These are phyloP conservation scores for Beauveria bassiana DNA, from an alignment of 2,329 filamentous ascomycete species.

Conservation along the genomic window DNA sequence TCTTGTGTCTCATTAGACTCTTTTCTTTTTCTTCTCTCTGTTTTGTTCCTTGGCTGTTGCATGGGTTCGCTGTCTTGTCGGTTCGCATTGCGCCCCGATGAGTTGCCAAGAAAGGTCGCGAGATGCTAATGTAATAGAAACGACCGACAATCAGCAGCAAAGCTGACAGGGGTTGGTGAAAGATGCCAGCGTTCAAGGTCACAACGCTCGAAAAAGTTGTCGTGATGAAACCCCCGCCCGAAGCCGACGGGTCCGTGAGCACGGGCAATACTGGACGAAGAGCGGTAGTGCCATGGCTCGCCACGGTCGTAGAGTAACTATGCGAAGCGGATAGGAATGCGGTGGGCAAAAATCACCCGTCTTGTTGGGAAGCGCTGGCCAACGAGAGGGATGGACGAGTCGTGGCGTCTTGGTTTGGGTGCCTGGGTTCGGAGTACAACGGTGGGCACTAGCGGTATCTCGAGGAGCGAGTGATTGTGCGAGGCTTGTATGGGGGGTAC, in stretches of 20 bases:
- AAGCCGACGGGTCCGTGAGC: background rate
- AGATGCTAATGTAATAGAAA: background rate
- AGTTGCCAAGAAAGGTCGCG: background rate
- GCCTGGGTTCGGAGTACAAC: background rate
- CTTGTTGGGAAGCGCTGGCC: background rate
- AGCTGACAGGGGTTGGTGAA: background rate
- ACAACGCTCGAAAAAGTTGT: background rate
- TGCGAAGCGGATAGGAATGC: background rate
- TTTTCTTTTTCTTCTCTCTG: background rate
- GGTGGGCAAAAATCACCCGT: background rate
- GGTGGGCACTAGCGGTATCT: background rate
- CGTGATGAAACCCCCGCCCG: background rate
- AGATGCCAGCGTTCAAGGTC: no score
- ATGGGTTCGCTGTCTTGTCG: background rate
- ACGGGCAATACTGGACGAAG: background rate
- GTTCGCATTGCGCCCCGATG: background rate
- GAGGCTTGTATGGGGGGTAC: background rate
- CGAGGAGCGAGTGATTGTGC: background rate
- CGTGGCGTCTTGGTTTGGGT: conserved; percentile 3
- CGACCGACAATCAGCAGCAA: background rate
- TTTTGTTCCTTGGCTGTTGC: background rate
- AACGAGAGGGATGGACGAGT: background rate
- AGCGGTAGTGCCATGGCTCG: background rate
- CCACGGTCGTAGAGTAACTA: no score
- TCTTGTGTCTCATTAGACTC: background rate